These are phyloP conservation scores for Panicum miliaceum DNA, from an alignment of 176 grass and related monocot genomes.

Conservation along the genomic window DNA sequence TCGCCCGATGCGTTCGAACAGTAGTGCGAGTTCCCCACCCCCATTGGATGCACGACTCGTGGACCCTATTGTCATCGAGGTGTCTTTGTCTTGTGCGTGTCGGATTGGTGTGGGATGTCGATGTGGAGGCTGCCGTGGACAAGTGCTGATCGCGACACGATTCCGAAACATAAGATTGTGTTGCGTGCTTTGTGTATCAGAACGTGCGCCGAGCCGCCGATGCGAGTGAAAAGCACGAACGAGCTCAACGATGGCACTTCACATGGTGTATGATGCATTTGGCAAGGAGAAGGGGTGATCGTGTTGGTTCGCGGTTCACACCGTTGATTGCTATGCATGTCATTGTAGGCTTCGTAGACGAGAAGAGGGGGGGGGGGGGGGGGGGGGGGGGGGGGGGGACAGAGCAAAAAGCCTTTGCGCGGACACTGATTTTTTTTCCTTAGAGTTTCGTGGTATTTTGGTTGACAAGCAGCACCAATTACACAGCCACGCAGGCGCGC, in stretches of 20 bases:
- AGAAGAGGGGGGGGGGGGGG: no score
- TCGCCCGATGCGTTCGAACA: constrained; percentile 30
- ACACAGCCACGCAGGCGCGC: neutral
- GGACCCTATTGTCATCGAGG: neutral
- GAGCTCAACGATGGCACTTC: neutral
- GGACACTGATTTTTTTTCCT: no score
- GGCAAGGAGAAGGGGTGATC: no score
- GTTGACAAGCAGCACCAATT: neutral
- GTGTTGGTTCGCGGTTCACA: no score
- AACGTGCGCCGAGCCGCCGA: neutral
- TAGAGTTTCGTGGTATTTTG: neutral
- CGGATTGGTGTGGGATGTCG: neutral
- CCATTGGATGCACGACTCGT: no score
- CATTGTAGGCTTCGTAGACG: no score
- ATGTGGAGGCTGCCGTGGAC: neutral
- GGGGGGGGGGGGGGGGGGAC: no score
- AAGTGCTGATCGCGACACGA: neutral
- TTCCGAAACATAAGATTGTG: neutral
- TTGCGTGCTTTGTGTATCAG: neutral
- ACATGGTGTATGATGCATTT: neutral
- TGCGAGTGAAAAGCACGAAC: neutral
- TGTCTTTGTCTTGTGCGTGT: no score
- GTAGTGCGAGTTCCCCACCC: no score
- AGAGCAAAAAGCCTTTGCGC: neutral
- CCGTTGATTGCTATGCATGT: no score